Evolutionary conservation across 495 filamentous ascomycete species (phyloP).

Genomic region (Trichoderma parareesei): DNA sequence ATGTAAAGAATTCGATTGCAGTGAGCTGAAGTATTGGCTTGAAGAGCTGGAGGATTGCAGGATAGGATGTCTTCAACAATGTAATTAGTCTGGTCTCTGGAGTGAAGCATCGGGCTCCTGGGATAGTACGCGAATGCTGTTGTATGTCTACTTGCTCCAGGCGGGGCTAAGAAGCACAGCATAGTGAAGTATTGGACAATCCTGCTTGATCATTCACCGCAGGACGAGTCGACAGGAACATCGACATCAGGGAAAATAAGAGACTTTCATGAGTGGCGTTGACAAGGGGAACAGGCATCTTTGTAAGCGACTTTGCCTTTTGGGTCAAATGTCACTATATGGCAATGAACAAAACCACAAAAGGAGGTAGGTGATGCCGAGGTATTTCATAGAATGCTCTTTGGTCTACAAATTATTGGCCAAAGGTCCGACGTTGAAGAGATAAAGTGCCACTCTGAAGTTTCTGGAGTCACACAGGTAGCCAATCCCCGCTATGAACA

Average conservation of each 20-base stretch:
- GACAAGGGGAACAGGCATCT: neutral
- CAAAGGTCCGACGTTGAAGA: neutral
- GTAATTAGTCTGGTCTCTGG: slow-evolving; percentile 34
- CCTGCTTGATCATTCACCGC: slow-evolving; percentile 13
- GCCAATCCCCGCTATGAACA: too few relatives aligned
- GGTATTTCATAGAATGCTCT: neutral
- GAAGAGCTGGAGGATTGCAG: slow-evolving; percentile 49
- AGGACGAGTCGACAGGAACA: neutral
- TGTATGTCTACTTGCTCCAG: slow-evolving; percentile 18
- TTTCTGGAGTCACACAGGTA: neutral
- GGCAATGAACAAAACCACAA: neutral
- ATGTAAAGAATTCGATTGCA: slow-evolving; percentile 26
- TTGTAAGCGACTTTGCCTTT: neutral
- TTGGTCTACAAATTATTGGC: neutral
- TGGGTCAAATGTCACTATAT: neutral
- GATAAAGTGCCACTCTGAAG: neutral
- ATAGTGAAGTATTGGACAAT: slow-evolving; percentile 58
- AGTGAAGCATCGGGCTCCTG: neutral
- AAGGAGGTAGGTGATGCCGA: neutral
- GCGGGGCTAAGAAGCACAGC: slow-evolving; percentile 47
- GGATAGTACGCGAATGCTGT: neutral
- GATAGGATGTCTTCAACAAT: slow-evolving; percentile 48
- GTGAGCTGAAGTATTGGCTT: slow-evolving; percentile 15
- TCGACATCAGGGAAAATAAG: neutral
- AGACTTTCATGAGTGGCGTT: neutral